Evolutionary conservation across 2,329 filamentous ascomycete genomes (phyloP), one percentile per base, ranked within the genome.

Genomic region (Chaetomiaceae sp.): DNA sequence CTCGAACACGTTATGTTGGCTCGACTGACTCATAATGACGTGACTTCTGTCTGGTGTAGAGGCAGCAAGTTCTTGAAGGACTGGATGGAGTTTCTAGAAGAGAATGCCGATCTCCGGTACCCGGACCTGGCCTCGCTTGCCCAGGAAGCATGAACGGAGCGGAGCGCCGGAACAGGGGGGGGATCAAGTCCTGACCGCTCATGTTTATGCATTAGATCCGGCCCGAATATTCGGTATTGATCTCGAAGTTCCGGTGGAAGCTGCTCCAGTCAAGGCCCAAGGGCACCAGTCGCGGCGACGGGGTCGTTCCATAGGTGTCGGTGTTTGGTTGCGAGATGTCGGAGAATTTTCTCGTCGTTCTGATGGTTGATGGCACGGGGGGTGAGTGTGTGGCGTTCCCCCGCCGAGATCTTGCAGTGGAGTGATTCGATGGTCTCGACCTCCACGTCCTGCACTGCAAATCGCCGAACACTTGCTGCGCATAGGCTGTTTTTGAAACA

Each of bases 51-150:
- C 40, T 47, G 52, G 30, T 60, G 61, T 63, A 95, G 89, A 71
- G 91, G 91, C 21, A 90, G 88, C 69, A 77, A 77, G 54, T 97
- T 96, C 66, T 77, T 97, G 57, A 90, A 89, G 70, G 78, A 78
- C 57, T 97, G 92, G 94, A 96, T 96, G 89, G 81, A 78, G 9
- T 92, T 87, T 68, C 75, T 97, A 27, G 92, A 97, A 69, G 89
- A 96, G 58, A 76, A 95, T 64, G 87, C 90, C 7, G 92, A 97
- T 72, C 73, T 97, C 61, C 78, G 94, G 65, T 97, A 96, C 71
- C 90, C 92, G 3, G 87, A 94, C 66, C 65, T 84, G 34, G 68
- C 74, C 6, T 68, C 68, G 11, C 58, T 78, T 32, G 55, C 64
- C 23, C 55, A 65, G 32, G 62, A 62, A 21, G 52, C 59, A 52